Evolutionary conservation across 495 filamentous ascomycete genomes (phyloP).

Genomic region (Lepidopterella palustris): DNA sequence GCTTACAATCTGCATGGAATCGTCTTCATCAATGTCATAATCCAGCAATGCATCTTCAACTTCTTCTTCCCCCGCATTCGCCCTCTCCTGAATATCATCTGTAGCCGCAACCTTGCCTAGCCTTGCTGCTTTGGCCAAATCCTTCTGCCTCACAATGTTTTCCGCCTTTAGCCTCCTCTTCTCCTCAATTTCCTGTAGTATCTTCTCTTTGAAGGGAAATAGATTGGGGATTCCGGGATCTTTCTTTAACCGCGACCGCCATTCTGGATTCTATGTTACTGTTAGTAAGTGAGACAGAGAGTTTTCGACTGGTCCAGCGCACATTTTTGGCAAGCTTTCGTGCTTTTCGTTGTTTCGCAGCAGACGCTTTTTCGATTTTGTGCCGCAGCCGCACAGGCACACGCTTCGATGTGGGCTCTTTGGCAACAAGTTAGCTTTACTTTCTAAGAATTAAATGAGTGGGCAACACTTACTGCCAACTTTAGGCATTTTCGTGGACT

Average conservation of each 20-base stretch:
- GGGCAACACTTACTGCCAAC: constrained; percentile 26
- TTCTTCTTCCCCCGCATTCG: constrained; percentile 42
- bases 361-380: constrained; percentile 92
- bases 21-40: constrained; percentile 37
- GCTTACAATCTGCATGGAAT: constrained; percentile 33
- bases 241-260: constrained; percentile 88
- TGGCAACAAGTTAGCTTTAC: background rate
- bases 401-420: constrained; percentile 93
- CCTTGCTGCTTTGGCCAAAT: constrained; percentile 62
- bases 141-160: constrained; percentile 60
- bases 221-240: constrained; percentile 95
- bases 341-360: constrained; percentile 81
- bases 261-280: constrained; percentile 71
- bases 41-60: constrained; percentile 32
- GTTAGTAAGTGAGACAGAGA: background rate
- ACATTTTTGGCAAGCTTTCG: constrained; percentile 83
- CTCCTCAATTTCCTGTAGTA: constrained; percentile 91
- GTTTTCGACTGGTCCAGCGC: background rate
- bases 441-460: background rate
- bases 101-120: constrained; percentile 34
- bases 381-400: constrained; percentile 78
- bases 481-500: constrained; percentile 15
- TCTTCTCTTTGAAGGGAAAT: constrained; percentile 95
- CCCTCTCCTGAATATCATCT: constrained; percentile 42
- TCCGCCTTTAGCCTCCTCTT: constrained; percentile 71